Conservation (phyloP, 1,284 basidiomycete species). For the Sanghuangporus baumii region DNA sequence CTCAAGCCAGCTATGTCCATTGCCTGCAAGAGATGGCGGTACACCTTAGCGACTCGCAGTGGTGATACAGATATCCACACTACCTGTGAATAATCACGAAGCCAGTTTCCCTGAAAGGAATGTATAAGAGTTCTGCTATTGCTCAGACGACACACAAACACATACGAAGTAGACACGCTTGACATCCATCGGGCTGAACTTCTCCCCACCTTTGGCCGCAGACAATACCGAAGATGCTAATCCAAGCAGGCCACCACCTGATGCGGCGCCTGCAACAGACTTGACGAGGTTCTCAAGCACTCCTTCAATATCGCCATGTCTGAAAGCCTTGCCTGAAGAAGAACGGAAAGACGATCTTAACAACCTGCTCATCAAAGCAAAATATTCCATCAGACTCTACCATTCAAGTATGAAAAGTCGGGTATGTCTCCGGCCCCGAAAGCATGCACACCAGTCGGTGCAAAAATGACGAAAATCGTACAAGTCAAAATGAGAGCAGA, state of each 20-base stretch:
- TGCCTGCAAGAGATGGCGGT: conserved; percentile 39
- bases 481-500: conserved; percentile 38
- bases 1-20: conserved; percentile 73
- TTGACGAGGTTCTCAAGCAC: conserved; percentile 55
- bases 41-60: conserved; percentile 8
- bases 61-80: background rate
- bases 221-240: conserved; percentile 44
- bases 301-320: conserved; percentile 71
- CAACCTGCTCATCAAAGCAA: background rate
- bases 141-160: background rate
- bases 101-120: conserved; percentile 51
- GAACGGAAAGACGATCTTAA: background rate
- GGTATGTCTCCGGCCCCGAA: conserved; percentile 61
- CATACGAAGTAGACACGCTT: conserved; percentile 63
- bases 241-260: conserved; percentile 42
- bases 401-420: conserved; percentile 37
- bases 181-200: conserved; percentile 55
- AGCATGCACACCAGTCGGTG: conserved; percentile 42
- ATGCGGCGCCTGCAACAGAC: conserved; percentile 41
- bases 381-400: background rate
- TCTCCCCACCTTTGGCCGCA: conserved; percentile 42
- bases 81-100: conserved; percentile 58
- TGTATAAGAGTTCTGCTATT: background rate
- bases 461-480: conserved; percentile 39
- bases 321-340: conserved; percentile 57